Evolutionary conservation across 2,329 filamentous ascomycete genomes (phyloP).

Genomic region (Colletotrichum orbiculare): DNA sequence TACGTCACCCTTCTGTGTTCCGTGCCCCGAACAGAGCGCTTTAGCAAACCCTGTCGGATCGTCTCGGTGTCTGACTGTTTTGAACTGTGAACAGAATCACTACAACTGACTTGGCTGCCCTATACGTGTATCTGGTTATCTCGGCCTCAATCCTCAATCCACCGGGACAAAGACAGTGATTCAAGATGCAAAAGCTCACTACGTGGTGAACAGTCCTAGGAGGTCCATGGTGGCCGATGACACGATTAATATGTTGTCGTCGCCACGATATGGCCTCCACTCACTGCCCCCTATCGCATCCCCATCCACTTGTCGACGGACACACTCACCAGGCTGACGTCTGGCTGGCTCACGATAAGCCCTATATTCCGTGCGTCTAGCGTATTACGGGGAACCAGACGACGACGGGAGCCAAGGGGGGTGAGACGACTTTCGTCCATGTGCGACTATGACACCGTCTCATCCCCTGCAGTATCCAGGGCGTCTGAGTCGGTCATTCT

Average conservation of each 20-base stretch:
- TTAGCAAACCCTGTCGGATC: background rate
- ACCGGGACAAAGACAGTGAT: background rate
- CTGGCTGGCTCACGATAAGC: slow-evolving; percentile 27
- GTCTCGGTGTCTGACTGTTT: slow-evolving; percentile 4
- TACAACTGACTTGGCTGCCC: background rate
- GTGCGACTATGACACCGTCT: slow-evolving; percentile 6
- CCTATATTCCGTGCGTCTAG: slow-evolving; percentile 31
- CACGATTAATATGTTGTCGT: slow-evolving; percentile 12
- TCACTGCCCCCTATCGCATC: slow-evolving; percentile 7
- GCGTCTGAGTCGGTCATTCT: slow-evolving; percentile 25
- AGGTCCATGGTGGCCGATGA: background rate
- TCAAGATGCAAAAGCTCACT: background rate
- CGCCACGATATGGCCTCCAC: background rate
- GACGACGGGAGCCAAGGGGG: slow-evolving; percentile 5
- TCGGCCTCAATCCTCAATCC: background rate
- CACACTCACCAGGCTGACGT: slow-evolving; percentile 3
- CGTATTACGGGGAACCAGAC: slow-evolving; percentile 16
- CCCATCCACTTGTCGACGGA: background rate
- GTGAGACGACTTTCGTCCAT: slow-evolving; percentile 33
- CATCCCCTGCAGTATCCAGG: slow-evolving; percentile 21
- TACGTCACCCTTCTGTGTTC: background rate
- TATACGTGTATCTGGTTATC: slow-evolving; percentile 9
- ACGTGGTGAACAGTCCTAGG: background rate
- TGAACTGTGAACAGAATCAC: background rate
- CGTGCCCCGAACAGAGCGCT: background rate